Evolutionary conservation across 495 filamentous ascomycete species (phyloP).

Genomic region (Trichoderma orchidacearum): DNA sequence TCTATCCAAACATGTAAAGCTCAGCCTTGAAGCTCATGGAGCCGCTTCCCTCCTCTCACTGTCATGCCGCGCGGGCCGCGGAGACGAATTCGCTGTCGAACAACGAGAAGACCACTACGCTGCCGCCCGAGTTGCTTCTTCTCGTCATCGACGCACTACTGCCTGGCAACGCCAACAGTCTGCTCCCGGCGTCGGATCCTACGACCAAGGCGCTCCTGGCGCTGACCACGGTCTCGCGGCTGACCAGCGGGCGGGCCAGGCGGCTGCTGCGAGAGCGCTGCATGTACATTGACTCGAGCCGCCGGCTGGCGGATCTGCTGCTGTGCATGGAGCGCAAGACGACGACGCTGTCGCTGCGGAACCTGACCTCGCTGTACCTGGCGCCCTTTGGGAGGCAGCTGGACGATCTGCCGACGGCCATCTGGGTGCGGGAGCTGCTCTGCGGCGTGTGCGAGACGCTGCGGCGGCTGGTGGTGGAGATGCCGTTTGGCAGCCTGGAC

Average conservation of each 20-base stretch:
- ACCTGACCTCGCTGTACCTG: conserved; percentile 7
- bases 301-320: conserved; percentile 1
- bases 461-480: conserved; percentile 9
- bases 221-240: conserved; percentile 10
- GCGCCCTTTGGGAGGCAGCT: conserved; percentile 3
- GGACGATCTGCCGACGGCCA: conserved; percentile 4
- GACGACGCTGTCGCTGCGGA: conserved; percentile 3
- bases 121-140: conserved; percentile 11
- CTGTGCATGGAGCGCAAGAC: conserved; percentile 1
- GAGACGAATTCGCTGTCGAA: too few relatives aligned
- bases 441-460: conserved; percentile 9
- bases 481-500: conserved; percentile 10
- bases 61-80: too few relatives aligned
- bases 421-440: conserved; percentile 7
- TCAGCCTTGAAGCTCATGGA: too few relatives aligned
- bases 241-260: conserved; percentile 9
- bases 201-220: conserved; percentile 13
- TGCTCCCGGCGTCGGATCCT: conserved; percentile 5
- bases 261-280: conserved; percentile 14
- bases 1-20: too few relatives aligned
- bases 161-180: conserved; percentile 2
- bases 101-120: too few relatives aligned
- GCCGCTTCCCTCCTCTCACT: too few relatives aligned
- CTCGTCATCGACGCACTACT: conserved; percentile 11
- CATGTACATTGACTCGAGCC: conserved; percentile 10